These are phyloP conservation scores for Phanerochaete carnosa DNA, from an alignment of 768 basidiomycete species.

Conservation along the genomic window DNA sequence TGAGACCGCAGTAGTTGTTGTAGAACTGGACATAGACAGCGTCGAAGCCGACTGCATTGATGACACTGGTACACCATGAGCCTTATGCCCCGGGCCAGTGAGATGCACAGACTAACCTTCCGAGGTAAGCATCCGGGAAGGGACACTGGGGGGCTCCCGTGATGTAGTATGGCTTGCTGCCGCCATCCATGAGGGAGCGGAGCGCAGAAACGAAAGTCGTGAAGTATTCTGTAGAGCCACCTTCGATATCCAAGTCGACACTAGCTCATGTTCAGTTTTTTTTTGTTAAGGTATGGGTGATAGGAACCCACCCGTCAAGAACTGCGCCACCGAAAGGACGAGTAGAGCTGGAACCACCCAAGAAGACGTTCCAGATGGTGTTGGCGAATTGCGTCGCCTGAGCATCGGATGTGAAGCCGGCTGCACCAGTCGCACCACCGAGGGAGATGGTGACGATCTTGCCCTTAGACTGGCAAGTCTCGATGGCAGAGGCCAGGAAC, in stretches of 20 bases:
- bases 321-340: constrained; percentile 72
- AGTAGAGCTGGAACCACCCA: constrained; percentile 58
- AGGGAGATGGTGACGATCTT: constrained; percentile 38
- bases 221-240: constrained; percentile 39
- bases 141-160: constrained; percentile 68
- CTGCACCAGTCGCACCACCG: constrained; percentile 51
- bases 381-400: constrained; percentile 60
- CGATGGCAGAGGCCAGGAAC: constrained; percentile 57
- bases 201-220: constrained; percentile 44
- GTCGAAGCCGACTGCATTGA: constrained; percentile 64
- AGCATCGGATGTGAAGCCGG: constrained; percentile 54
- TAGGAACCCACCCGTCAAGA: constrained; percentile 56
- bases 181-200: constrained; percentile 45
- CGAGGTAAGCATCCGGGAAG: constrained; percentile 63
- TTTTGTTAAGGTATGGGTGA: too few species aligned
- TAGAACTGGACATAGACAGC: constrained; percentile 74
- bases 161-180: constrained; percentile 64
- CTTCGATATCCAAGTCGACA: constrained; percentile 74
- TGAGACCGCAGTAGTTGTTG: constrained; percentile 61
- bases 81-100: too few species aligned
- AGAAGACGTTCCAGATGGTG: constrained; percentile 70
- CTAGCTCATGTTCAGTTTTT: constrained; percentile 14
- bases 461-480: constrained; percentile 51
- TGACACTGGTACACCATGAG: constrained; percentile 31
- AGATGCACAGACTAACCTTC: constrained; percentile 22